These are phyloP conservation scores for Bryum argenteum DNA, from an alignment of 225 moss, liverwort and hornwort species.

Conservation along the genomic window DNA sequence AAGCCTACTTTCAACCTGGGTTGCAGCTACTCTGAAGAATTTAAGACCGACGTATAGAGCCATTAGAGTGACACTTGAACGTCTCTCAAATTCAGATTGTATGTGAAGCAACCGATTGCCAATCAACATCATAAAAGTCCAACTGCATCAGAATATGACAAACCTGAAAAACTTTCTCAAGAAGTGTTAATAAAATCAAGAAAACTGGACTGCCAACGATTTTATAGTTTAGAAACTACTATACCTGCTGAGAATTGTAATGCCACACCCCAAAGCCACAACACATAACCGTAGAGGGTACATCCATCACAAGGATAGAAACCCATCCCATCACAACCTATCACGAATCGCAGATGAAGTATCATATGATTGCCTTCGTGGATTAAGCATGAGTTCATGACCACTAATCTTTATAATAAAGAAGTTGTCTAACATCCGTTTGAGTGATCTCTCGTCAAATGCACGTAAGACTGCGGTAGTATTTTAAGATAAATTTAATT, in stretches of 20 bases:
- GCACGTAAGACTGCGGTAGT: background rate
- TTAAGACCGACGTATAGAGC: background rate
- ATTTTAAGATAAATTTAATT: background rate
- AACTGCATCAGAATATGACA: conserved; percentile 10
- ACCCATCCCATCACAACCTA: too few species aligned
- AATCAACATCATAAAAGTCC: background rate
- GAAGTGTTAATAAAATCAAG: background rate
- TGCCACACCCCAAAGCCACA: background rate
- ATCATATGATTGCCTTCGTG: too few species aligned
- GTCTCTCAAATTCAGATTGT: background rate
- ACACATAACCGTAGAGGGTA: background rate
- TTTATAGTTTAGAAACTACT: too few species aligned
- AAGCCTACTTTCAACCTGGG: conserved; percentile 12
- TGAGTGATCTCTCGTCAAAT: background rate
- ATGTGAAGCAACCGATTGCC: background rate
- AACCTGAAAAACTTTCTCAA: background rate
- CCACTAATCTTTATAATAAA: background rate
- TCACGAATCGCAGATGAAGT: too few species aligned
- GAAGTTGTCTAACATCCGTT: background rate
- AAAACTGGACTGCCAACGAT: background rate
- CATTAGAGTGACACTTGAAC: background rate
- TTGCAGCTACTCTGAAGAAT: conserved; percentile 3
- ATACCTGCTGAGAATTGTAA: too few species aligned
- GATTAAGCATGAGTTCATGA: too few species aligned
- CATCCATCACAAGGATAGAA: background rate